phyloP scores from a whole-genome alignment of 257 asterid species.

The Solanum bulbocastanum region DNA sequence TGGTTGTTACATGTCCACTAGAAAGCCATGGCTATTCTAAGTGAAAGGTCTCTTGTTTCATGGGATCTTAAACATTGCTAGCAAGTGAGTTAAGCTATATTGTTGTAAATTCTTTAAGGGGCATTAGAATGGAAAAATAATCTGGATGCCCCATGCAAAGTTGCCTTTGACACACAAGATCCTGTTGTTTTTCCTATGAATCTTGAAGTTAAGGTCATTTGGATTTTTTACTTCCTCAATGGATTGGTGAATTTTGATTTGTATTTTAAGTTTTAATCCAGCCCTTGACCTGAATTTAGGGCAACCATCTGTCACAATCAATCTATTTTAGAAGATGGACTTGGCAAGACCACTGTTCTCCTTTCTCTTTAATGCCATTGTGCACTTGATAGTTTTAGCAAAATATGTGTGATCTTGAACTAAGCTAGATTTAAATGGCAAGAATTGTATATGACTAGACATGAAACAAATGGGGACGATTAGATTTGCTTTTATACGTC shows the following conservation, averaged over 20 bases:
- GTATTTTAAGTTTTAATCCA: not conserved
- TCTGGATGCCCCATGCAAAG: not conserved
- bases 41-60: not conserved
- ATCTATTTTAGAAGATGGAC: not conserved
- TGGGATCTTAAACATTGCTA: not conserved
- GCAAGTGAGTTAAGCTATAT: not conserved
- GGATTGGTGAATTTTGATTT: not conserved
- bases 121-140: not conserved
- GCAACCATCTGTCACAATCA: not conserved
- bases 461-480: slow-evolving; percentile 12
- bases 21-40: not conserved
- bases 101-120: not conserved
- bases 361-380: slow-evolving; percentile 12
- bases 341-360: slow-evolving; percentile 4
- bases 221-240: not conserved
- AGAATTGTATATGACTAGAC: slow-evolving; percentile 9
- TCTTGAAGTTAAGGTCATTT: not conserved
- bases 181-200: not conserved
- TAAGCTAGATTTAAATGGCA: slow-evolving; percentile 2
- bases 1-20: not conserved
- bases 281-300: not conserved
- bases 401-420: slow-evolving; percentile 1
- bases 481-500: not conserved
- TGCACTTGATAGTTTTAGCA: slow-evolving; percentile 2
- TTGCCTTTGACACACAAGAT: not conserved